phyloP scores from a whole-genome alignment of 2,329 filamentous ascomycete genomes.

The Claviceps digitariae region DNA sequence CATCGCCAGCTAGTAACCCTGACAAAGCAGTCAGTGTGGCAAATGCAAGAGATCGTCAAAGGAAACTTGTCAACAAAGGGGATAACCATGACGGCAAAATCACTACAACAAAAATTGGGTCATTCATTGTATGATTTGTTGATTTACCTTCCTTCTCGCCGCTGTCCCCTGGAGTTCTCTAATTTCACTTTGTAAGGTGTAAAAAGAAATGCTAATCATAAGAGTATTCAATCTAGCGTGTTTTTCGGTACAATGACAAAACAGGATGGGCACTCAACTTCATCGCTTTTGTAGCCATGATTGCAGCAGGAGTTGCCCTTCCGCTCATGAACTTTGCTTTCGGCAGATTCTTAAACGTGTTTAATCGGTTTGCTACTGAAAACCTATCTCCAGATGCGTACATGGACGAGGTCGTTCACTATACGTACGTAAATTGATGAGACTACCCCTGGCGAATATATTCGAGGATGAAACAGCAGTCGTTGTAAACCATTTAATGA shows the following conservation, averaged over 20 bases:
- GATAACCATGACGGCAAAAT: background rate
- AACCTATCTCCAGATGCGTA: slow-evolving; percentile 31
- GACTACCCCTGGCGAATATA: background rate
- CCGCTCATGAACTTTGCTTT: slow-evolving; percentile 48
- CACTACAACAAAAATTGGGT: slow-evolving; percentile 12
- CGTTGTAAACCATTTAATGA: background rate
- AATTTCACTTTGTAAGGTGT: no score
- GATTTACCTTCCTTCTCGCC: background rate
- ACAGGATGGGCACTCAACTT: slow-evolving; percentile 18
- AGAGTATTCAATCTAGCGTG: slow-evolving; percentile 13
- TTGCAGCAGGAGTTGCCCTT: slow-evolving; percentile 24
- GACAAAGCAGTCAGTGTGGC: background rate
- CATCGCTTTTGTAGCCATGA: slow-evolving; percentile 22
- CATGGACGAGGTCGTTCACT: slow-evolving; percentile 32
- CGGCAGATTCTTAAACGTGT: slow-evolving; percentile 39
- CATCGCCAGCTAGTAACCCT: background rate
- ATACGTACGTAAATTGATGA: slow-evolving; percentile 18
- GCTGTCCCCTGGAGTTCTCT: no score
- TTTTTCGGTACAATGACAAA: slow-evolving; percentile 26
- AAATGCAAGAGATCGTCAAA: background rate
- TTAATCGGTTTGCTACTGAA: slow-evolving; percentile 40
- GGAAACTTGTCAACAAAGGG: background rate
- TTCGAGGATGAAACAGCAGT: background rate
- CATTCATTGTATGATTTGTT: slow-evolving; percentile 10
- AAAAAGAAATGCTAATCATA: background rate